Conservation (phyloP, 2,329 filamentous ascomycete species). For the Hypoxylon sp. region DNA sequence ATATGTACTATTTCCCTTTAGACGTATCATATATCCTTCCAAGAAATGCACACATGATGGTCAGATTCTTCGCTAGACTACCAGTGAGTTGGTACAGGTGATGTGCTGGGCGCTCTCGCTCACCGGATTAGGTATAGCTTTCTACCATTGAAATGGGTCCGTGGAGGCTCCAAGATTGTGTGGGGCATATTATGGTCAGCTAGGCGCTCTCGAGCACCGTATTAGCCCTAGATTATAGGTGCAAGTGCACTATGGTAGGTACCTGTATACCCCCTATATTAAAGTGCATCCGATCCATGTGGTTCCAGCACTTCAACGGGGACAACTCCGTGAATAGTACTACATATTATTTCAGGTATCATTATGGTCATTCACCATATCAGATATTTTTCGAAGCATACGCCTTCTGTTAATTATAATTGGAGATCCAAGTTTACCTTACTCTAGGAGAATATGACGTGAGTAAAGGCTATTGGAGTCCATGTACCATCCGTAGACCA, state of each 20-base stretch:
- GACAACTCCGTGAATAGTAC: neutral
- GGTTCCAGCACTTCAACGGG: neutral
- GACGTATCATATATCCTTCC: neutral
- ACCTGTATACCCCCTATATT: too few relatives aligned
- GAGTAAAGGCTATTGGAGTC: conserved; percentile 10
- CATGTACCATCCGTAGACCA: conserved; percentile 19
- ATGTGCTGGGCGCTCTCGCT: conserved; percentile 13
- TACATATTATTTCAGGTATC: neutral
- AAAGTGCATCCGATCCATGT: neutral
- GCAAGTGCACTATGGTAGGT: neutral
- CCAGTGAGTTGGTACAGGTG: neutral
- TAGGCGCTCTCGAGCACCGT: neutral
- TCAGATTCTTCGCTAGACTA: neutral
- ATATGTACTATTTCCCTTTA: neutral
- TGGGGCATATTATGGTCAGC: neutral
- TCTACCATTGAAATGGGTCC: neutral
- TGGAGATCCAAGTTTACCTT: neutral
- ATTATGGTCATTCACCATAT: neutral
- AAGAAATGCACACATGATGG: neutral
- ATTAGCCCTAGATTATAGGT: neutral
- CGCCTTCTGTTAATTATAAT: neutral
- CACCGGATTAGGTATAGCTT: conserved; percentile 16
- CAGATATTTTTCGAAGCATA: neutral
- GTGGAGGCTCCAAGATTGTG: neutral
- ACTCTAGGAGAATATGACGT: neutral